Base-by-base conservation (phyloP, 108 stramenopile genomes). In the Cyclotella baltica region DNA sequence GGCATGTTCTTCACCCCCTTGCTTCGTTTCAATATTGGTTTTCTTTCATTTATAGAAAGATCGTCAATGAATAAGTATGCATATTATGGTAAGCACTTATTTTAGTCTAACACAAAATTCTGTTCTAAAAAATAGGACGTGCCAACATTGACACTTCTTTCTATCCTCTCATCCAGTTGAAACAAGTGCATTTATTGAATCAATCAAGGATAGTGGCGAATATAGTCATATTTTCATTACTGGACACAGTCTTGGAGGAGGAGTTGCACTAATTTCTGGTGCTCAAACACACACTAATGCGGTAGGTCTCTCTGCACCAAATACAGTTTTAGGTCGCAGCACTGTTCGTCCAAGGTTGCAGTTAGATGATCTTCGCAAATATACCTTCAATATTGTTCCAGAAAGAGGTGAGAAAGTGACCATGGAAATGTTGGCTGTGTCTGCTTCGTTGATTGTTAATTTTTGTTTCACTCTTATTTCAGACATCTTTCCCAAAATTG, bases 171-270 rank as follows among this genome's bases (percentile, higher is more conserved):
- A 66, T 48, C 78, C 78, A 31, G 30, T 31, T 9, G 58, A 84
- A 33, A 70, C 69, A 36, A 76, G 79, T 23, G 65, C n/a, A 15
- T 84, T 84, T 48, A 66, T 83, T 1, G 23, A 74, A 8, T 65
- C 40, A 29, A 19, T 76, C 6, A 37, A 51, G n/a, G 16, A 28
- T 34, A 56, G 31, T 35, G 55, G 46, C 0, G 48, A 71, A 43
- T 34, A 84, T 30, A 36, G 72, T 8, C 31, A 55, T 3, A 3
- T 83, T 15, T n/a, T 50, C 2, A 28, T 83, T 1, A 84, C 79
- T 4, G 83, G 83, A n/a, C 83, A 84, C 35, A 46, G 51, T 43
- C 53, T 79, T 19, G 83, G 83, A 5, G 83, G 83, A 27, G 75
- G 75, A 5, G 15, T 80, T 36, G 83, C 83, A 34, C 43, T 84